Conservation (phyloP, 192 early-diverging fungal genomes). For the Mortierella hygrophila region DNA sequence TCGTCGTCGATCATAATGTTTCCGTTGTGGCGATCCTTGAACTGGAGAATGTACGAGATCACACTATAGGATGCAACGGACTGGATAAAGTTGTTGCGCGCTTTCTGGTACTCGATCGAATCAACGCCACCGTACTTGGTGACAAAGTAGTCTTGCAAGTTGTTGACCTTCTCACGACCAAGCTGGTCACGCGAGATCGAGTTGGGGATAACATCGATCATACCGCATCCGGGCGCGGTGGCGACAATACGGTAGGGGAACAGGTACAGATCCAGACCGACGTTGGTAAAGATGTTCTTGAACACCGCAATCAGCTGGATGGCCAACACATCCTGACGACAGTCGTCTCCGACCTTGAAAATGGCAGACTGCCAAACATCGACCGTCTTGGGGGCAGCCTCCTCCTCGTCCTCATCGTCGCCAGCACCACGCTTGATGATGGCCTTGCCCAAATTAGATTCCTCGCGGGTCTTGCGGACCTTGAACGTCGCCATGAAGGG, state of each 20-base stretch:
- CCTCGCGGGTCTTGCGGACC: slow-evolving; percentile 72
- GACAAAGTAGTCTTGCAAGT: slow-evolving; percentile 95
- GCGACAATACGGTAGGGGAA: slow-evolving; percentile 98
- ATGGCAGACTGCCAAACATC: slow-evolving; percentile 89
- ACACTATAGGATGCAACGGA: slow-evolving; percentile 96
- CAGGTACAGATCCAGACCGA: slow-evolving; percentile 94
- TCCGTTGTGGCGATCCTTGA: slow-evolving; percentile 99
- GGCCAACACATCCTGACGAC: slow-evolving; percentile 98
- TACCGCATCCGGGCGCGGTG: slow-evolving; percentile 96
- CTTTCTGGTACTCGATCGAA: slow-evolving; percentile 87
- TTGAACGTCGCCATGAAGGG: slow-evolving; percentile 99
- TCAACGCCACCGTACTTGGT: slow-evolving; percentile 93
- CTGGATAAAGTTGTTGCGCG: slow-evolving; percentile 93
- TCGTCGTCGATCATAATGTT: slow-evolving; percentile 99
- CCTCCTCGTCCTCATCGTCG: slow-evolving; percentile 49
- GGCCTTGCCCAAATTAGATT: slow-evolving; percentile 68
- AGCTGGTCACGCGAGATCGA: slow-evolving; percentile 98
- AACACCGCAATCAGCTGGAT: slow-evolving; percentile 98
- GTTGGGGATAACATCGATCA: slow-evolving; percentile 98
- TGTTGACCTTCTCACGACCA: slow-evolving; percentile 98
- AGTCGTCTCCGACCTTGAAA: slow-evolving; percentile 99
- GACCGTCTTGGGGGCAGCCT: slow-evolving; percentile 55
- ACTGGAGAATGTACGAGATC: slow-evolving; percentile 93
- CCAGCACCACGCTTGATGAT: slow-evolving; percentile 51
- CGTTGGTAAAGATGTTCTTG: slow-evolving; percentile 93